Conservation (phyloP, 345 rosid species). For the Erysimum cheiranthoides region DNA sequence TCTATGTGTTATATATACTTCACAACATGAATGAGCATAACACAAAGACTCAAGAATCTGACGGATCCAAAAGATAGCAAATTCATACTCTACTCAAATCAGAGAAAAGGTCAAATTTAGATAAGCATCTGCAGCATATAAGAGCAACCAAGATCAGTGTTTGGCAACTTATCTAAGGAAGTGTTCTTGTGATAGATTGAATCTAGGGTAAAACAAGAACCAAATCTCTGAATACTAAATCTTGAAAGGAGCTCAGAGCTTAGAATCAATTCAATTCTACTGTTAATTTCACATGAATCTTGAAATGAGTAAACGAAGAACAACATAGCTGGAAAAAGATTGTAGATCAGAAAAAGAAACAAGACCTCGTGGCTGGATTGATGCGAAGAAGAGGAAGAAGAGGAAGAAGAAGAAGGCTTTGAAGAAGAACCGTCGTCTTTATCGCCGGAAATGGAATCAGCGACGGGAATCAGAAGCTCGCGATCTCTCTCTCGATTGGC, state of each 20-base stretch:
- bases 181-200: conserved; percentile 20
- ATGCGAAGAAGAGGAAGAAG: conserved; percentile 68
- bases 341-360: conserved; percentile 19
- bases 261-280: conserved; percentile 7
- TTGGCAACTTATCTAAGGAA: conserved; percentile 6
- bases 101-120: not conserved
- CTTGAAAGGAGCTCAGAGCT: conserved; percentile 2
- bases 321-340: not conserved
- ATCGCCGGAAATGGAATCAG: conserved; percentile 54
- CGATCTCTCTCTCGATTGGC: conserved; percentile 75
- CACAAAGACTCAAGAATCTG: not conserved
- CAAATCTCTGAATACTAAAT: not conserved
- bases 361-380: conserved; percentile 86
- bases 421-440: conserved; percentile 52
- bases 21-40: conserved; percentile 8
- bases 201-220: conserved; percentile 30
- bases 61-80: conserved; percentile 23
- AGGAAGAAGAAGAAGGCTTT: conserved; percentile 68
- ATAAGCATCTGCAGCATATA: not conserved
- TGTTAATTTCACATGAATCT: conserved; percentile 16
- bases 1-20: not conserved
- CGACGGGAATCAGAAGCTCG: conserved; percentile 84
- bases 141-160: conserved; percentile 11
- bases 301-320: conserved; percentile 8
- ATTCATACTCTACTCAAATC: conserved; percentile 11